Percentiles rank a stretch among this genome's conserved stretches.
These are phyloP conservation scores for Vaccinium myrtillus DNA, from an alignment of 148 eudicot species.

Conservation along the genomic window DNA sequence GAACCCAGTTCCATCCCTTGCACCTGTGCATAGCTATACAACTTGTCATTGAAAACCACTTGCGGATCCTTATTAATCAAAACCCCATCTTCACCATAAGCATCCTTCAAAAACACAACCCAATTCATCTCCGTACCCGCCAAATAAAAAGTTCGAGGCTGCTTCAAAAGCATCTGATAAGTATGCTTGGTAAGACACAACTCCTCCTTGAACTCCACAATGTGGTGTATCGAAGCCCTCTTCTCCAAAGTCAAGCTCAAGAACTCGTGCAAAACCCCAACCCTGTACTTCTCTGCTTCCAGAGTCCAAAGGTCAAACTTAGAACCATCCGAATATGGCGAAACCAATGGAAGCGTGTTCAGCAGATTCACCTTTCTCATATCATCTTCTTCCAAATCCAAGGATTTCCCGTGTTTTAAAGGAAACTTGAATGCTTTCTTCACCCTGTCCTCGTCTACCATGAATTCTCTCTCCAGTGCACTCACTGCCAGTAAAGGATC, in stretches of 20 bases:
- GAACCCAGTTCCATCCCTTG: slow-evolving; percentile 35
- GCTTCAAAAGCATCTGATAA: slow-evolving; percentile 87
- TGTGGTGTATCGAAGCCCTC: slow-evolving; percentile 91
- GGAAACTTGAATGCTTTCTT: slow-evolving; percentile 70
- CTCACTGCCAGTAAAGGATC: slow-evolving; percentile 77
- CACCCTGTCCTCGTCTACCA: slow-evolving; percentile 77
- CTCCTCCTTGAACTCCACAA: slow-evolving; percentile 98
- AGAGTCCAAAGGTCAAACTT: slow-evolving; percentile 70
- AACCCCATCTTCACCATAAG: slow-evolving; percentile 67
- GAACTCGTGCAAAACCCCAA: slow-evolving; percentile 88
- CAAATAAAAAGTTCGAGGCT: slow-evolving; percentile 76
- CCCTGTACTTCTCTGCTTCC: slow-evolving; percentile 91
- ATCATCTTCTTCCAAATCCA: slow-evolving; percentile 72
- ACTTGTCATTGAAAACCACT: slow-evolving; percentile 64
- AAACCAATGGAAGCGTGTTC: slow-evolving; percentile 89
- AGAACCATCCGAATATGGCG: slow-evolving; percentile 91
- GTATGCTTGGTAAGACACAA: slow-evolving; percentile 93
- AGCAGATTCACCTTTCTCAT: slow-evolving; percentile 57
- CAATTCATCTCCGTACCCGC: slow-evolving; percentile 99
- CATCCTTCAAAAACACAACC: slow-evolving; percentile 81
- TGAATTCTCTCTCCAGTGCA: slow-evolving; percentile 72
- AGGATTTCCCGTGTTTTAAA: slow-evolving; percentile 59
- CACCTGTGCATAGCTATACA: slow-evolving; percentile 65
- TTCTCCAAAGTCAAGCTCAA: slow-evolving; percentile 96
- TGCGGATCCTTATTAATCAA: slow-evolving; percentile 79